These are phyloP conservation scores for Citrus medica DNA, from an alignment of 345 rosid species.

Conservation along the genomic window DNA sequence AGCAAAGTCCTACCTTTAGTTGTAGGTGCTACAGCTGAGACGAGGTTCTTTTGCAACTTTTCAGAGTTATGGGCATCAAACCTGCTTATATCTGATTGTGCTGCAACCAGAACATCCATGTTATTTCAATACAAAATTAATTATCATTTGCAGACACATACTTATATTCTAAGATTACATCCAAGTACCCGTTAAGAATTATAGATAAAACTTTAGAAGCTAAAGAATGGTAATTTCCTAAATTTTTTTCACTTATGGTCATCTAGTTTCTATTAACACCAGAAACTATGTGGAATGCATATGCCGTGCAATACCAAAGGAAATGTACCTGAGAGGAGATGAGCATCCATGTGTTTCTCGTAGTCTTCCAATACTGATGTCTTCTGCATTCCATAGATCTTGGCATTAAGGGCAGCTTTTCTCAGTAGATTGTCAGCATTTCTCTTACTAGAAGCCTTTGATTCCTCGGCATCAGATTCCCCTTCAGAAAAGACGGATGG, in stretches of 20 bases:
- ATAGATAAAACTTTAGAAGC: neutral
- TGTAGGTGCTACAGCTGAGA: conserved; percentile 35
- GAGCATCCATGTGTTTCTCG: conserved; percentile 27
- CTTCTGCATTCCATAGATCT: conserved; percentile 35
- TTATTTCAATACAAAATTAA: neutral
- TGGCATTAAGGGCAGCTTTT: conserved; percentile 49
- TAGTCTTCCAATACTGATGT: conserved; percentile 19
- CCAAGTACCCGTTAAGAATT: neutral
- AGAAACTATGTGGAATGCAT: neutral
- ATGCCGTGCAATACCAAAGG: neutral
- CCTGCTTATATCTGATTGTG: conserved; percentile 25
- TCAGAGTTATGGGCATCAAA: conserved; percentile 23
- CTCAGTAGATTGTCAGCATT: conserved; percentile 39
- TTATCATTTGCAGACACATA: neutral
- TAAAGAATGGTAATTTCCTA: neutral
- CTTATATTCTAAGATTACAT: neutral
- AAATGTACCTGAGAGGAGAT: conserved; percentile 38
- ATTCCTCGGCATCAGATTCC: conserved; percentile 57
- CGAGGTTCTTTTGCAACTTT: conserved; percentile 30
- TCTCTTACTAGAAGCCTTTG: conserved; percentile 43
- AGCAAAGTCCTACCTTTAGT: conserved; percentile 38
- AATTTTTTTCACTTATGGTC: neutral
- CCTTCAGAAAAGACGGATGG: conserved; percentile 66
- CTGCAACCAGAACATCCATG: conserved; percentile 26
- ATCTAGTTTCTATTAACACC: neutral